Evolutionary conservation across 805 yeast species (phyloP), one percentile per base, ranked within the genome.

Genomic region (Kockiozyma suomiensis): DNA sequence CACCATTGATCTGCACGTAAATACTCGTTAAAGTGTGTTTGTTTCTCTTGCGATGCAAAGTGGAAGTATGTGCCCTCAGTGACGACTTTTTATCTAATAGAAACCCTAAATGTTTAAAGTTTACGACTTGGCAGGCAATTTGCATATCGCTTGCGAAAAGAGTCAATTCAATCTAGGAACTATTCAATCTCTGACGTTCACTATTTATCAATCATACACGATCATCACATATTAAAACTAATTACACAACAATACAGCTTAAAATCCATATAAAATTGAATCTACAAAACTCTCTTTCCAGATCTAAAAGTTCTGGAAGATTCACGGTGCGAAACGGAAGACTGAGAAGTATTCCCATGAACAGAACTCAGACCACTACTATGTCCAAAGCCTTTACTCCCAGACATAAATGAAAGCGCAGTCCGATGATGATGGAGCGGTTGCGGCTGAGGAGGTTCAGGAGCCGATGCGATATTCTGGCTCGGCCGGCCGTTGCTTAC

Each of bases 351-450:
- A 38, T 40, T 35, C 10, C 57, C 33, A 32, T 32, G 25, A 30
- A 12, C 30, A 7, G 56, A 42, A 52, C 40, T 52, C 35, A 32
- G 5, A 1, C 37, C 45, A 41, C 32, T 28, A 12, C 42, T 25
- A 30, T 43, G 17, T 8, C 55, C 55, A 42, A 25, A 35, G 13
- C 19, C 43, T 15, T 52, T 52, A 3, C 37, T 23, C 17, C 60
- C 64, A 8, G 64, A 56, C 56, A 61, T 50, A 26, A 61, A 55
- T 43, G 64, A 61, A n/a, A 61, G 46, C 42, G 56, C 61, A 5
- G 56, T 48, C 32, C 64, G 26, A 47, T 60, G 64, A 47, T 60
- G 64, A 25, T 60, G 64, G 8, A 49, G 37, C 21, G 52, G 50
- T 38, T 53, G 61, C 23, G 56, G 55, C 32, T 50, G 52, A 3